phyloP scores from a whole-genome alignment of 2,329 filamentous ascomycete genomes.

The Claviceps maximensis region DNA sequence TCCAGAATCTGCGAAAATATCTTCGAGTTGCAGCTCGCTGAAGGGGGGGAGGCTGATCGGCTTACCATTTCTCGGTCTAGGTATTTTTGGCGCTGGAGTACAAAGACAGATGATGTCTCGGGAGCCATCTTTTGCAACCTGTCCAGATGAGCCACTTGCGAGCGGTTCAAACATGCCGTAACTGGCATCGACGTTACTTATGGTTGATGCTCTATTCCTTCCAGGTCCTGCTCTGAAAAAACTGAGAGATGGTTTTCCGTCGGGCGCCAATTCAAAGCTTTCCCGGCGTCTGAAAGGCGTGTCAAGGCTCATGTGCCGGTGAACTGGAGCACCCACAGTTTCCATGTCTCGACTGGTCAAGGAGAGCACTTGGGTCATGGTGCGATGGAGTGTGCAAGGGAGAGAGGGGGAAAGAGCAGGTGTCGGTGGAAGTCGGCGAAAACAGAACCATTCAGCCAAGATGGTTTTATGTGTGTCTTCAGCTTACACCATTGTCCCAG shows the following conservation, averaged over 20 bases:
- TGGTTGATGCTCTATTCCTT: slow-evolving; percentile 33
- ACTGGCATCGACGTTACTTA: slow-evolving; percentile 32
- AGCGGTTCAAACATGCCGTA: slow-evolving; percentile 19
- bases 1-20: background rate
- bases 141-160: slow-evolving; percentile 15
- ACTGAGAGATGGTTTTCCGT: slow-evolving; percentile 5
- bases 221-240: slow-evolving; percentile 7
- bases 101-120: slow-evolving; percentile 42
- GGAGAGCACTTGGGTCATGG: slow-evolving; percentile 15
- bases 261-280: slow-evolving; percentile 5
- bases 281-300: slow-evolving; percentile 8
- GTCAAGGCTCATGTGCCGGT: slow-evolving; percentile 11
- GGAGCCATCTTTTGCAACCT: slow-evolving; percentile 17
- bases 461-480: background rate
- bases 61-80: slow-evolving; percentile 46
- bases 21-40: background rate
- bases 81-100: slow-evolving; percentile 42
- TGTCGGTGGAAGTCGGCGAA: slow-evolving; percentile 2
- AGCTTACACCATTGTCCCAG: slow-evolving; percentile 2
- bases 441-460: slow-evolving; percentile 4
- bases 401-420: background rate
- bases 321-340: slow-evolving; percentile 10
- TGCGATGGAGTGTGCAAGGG: background rate
- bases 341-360: slow-evolving; percentile 12
- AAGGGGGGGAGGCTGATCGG: slow-evolving; percentile 5